phyloP scores from a whole-genome alignment of 805 yeast genomes.

The Metschnikowia peoriensis region DNA sequence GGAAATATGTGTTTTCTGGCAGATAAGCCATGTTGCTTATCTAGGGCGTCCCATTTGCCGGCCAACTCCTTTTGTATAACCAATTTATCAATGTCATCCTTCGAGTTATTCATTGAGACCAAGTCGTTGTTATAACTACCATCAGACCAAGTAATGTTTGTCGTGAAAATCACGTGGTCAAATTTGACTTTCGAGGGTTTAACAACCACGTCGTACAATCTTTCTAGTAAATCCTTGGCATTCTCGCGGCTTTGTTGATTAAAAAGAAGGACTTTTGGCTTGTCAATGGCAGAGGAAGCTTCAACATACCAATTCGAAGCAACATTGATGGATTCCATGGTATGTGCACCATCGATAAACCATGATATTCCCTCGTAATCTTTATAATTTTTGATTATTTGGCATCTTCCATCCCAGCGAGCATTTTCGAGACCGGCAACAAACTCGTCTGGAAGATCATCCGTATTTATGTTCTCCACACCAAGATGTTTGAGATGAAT shows the following conservation, averaged over 20 bases:
- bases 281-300: conserved; percentile 12
- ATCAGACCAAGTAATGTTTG: conserved; percentile 87
- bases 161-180: conserved; percentile 79
- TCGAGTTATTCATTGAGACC: conserved; percentile 80
- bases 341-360: conserved; percentile 96
- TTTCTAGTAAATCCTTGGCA: conserved; percentile 59
- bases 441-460: conserved; percentile 48
- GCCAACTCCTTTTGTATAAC: conserved; percentile 77
- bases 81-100: conserved; percentile 73
- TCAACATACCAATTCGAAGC: conserved; percentile 74
- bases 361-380: conserved; percentile 53
- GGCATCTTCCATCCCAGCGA: conserved; percentile 96
- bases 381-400: conserved; percentile 51
- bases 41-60: conserved; percentile 61
- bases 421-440: conserved; percentile 62
- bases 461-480: conserved; percentile 22
- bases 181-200: conserved; percentile 45
- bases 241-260: conserved; percentile 92
- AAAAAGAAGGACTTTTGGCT: conserved; percentile 63
- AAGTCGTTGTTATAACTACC: conserved; percentile 81
- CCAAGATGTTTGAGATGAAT: conserved; percentile 57
- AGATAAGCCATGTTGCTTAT: conserved; percentile 27
- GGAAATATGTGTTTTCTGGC: conserved; percentile 54
- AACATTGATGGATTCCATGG: conserved; percentile 80
- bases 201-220: conserved; percentile 45